Evolutionary conservation across 371 early-diverging fungal species (phyloP).

Genomic region (Syncephalastrum sp.): DNA sequence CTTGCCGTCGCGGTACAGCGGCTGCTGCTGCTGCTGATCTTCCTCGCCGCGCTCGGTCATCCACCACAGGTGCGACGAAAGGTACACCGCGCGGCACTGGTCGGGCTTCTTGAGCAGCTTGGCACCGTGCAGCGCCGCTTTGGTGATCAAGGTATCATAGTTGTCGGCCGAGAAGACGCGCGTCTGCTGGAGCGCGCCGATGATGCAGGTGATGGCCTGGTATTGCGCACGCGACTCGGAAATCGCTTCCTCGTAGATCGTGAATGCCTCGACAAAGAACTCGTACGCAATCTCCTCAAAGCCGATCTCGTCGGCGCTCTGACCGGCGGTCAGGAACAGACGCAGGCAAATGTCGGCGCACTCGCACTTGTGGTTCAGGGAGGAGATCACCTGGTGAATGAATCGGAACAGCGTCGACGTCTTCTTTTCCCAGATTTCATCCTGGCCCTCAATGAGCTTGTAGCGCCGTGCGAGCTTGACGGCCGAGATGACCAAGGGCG

Average conservation of each 20-base stretch:
- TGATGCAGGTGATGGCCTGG: constrained; percentile 79
- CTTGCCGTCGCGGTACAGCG: constrained; percentile 74
- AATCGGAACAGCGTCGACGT: constrained; percentile 68
- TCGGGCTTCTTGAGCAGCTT: constrained; percentile 90
- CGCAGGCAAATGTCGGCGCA: constrained; percentile 73
- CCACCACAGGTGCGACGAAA: constrained; percentile 92
- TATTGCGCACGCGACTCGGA: constrained; percentile 87
- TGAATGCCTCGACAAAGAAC: constrained; percentile 92
- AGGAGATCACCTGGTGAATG: constrained; percentile 73
- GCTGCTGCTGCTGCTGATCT: constrained; percentile 30
- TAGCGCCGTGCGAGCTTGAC: constrained; percentile 72
- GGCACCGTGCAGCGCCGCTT: constrained; percentile 82
- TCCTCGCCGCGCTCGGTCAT: constrained; percentile 51
- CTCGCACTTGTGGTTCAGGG: constrained; percentile 66
- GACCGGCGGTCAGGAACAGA: constrained; percentile 78
- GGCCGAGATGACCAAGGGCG: constrained; percentile 74
- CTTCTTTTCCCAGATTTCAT: constrained; percentile 66
- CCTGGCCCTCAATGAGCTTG: constrained; percentile 44
- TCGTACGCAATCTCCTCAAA: constrained; percentile 90
- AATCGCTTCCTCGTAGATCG: constrained; percentile 90
- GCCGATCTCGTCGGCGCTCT: constrained; percentile 77
- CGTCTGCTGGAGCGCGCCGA: constrained; percentile 76
- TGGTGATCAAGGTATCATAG: constrained; percentile 89
- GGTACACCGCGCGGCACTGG: constrained; percentile 82
- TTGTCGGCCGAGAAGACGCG: constrained; percentile 80